Base-by-base conservation (phyloP, 345 rosid genomes). In the Brassica rapa region DNA sequence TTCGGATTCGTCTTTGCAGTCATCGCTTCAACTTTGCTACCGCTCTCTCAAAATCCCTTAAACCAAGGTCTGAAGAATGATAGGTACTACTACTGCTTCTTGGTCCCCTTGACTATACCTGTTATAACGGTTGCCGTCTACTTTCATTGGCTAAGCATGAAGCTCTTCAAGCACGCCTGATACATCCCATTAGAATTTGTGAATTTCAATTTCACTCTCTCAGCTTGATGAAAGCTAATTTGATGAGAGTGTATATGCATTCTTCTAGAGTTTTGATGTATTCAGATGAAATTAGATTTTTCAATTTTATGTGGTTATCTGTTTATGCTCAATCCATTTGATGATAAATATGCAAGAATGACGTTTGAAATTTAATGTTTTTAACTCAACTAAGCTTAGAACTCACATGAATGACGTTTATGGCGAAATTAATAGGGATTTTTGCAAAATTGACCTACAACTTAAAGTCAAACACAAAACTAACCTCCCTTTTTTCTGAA, bases 131-230 rank as follows among this genome's bases (percentile, higher is more conserved):
- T 86, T 41, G 90, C 89, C 49, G 87, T 87, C 37, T 93, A 93
- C 77, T 92, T 90, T 62, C 97, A 92, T 15, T 94, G 95, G 97
- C 90, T 94, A 29, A 90, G 95, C 85, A 94, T 92, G 94, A 90
- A 92, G 85, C 79, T 92, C 65, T 94, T 94, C 81, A 94, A 90
- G 85, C 97, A 94, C 51, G 98, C 97, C 6, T 94, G 85, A 89
- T 60, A 1, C 21, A 15, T 53, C 59, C 21, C 9, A 16, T 6
- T 70, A 21, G 5, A 1, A 30, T 33, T 12, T 59, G 41, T 63
- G 59, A 49, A 15, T 53, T 53, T 39, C 24, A 53, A 53, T 53
- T 53, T 53, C 59, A 51, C 8, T 51, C 53, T 43, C 51, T 43
- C 15, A 27, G 53, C 53, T 43, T 3, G 53, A 43, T 43, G n/a